Percentiles rank a stretch among this genome's conserved stretches.
Conservation (phyloP, 805 yeast genomes). For the Torulaspora delbrueckii region DNA sequence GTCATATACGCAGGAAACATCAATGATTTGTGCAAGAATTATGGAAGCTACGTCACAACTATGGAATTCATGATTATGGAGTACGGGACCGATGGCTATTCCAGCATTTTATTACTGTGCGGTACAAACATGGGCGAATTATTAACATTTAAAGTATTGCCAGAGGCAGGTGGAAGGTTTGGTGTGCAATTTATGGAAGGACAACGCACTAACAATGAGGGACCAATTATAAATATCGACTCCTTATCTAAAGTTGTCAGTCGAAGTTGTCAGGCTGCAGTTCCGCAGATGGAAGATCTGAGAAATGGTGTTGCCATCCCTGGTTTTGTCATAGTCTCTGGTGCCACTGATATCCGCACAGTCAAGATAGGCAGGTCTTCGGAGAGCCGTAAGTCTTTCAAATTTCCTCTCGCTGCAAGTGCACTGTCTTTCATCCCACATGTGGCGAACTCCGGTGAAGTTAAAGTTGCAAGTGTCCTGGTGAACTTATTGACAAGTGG, state of each 20-base stretch:
- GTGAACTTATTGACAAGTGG: conserved; percentile 44
- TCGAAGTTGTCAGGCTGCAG: conserved; percentile 55
- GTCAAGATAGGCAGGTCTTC: conserved; percentile 14
- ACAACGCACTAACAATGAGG: conserved; percentile 42
- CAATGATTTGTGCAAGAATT: conserved; percentile 18
- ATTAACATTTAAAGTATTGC: conserved; percentile 56
- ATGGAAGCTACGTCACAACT: conserved; percentile 44
- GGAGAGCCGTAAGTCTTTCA: conserved; percentile 12
- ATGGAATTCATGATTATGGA: conserved; percentile 70
- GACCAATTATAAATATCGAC: conserved; percentile 50
- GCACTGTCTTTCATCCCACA: conserved; percentile 47
- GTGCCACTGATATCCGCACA: conserved; percentile 48
- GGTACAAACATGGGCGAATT: conserved; percentile 76
- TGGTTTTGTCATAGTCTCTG: conserved; percentile 54
- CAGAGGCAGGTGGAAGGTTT: conserved; percentile 56
- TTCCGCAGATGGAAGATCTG: conserved; percentile 50
- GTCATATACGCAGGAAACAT: conserved; percentile 44
- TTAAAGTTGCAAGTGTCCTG: conserved; percentile 43
- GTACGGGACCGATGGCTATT: conserved; percentile 56
- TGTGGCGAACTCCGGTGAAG: conserved; percentile 11
- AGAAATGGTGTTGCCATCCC: conserved; percentile 55
- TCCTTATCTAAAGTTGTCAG: conserved; percentile 59
- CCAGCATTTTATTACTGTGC: conserved; percentile 60
- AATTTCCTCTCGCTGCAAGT: conserved; percentile 31
- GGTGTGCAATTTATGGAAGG: conserved; percentile 47